Conservation (phyloP, 2,329 filamentous ascomycete genomes). For the Exophiala mesophila region DNA sequence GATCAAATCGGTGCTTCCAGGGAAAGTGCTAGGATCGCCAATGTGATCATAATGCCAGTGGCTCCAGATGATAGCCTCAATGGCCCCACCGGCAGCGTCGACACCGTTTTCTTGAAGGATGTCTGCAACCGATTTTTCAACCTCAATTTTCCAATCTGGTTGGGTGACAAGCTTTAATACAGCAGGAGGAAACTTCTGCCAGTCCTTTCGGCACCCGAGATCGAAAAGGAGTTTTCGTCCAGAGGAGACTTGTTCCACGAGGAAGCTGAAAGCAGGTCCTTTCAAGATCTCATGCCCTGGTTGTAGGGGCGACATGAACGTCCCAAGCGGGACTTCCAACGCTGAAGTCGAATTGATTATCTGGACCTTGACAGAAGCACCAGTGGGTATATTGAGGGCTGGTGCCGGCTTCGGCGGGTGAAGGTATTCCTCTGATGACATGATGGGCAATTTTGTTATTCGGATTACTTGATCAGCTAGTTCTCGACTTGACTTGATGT, state of each 20-base stretch:
- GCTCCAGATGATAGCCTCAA: conserved; percentile 22
- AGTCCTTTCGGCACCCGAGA: conserved; percentile 30
- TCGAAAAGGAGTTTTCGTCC: conserved; percentile 33
- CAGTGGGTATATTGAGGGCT: conserved; percentile 3
- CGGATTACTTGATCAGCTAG: too few relatives aligned
- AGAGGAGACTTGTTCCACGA: conserved; percentile 41
- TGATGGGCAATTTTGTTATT: too few relatives aligned
- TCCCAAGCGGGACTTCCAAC: conserved; percentile 2
- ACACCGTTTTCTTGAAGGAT: conserved; percentile 21
- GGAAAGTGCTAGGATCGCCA: conserved; percentile 47
- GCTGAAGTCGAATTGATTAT: conserved; percentile 6
- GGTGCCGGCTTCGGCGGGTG: conserved; percentile 3
- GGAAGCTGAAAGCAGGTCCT: conserved; percentile 31
- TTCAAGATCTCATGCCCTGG: neutral
- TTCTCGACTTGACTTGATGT: too few relatives aligned
- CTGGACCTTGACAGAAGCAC: conserved; percentile 4
- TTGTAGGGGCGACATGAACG: conserved; percentile 2
- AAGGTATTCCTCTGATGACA: conserved; percentile 1
- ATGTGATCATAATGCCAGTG: conserved; percentile 41
- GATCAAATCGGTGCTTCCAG: conserved; percentile 42
- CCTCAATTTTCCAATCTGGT: neutral
- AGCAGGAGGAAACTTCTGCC: conserved; percentile 12
- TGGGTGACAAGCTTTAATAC: conserved; percentile 4
- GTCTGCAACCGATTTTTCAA: conserved; percentile 19
- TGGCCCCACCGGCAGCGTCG: conserved; percentile 4